These are phyloP conservation scores for Rhizopus microsporus DNA, from an alignment of 371 early-diverging fungal species.

Conservation along the genomic window DNA sequence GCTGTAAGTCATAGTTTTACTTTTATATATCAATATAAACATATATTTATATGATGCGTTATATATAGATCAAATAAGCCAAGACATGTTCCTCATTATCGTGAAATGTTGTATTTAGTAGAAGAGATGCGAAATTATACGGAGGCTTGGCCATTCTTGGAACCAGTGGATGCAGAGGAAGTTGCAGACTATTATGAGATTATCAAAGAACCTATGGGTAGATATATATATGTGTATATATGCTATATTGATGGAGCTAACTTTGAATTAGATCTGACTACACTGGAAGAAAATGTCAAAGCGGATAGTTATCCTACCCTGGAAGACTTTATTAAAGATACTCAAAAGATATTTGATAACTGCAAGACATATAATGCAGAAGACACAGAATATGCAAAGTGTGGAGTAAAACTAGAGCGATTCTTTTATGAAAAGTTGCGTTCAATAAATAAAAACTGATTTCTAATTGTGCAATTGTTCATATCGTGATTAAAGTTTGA, in stretches of 20 bases:
- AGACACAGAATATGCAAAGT: slow-evolving; percentile 66
- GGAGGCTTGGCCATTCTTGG: slow-evolving; percentile 96
- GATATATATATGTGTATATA: not conserved
- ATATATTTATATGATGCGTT: too few species aligned
- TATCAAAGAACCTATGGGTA: slow-evolving; percentile 99
- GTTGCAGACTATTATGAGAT: slow-evolving; percentile 97
- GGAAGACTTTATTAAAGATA: slow-evolving; percentile 43
- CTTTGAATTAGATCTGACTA: slow-evolving; percentile 52
- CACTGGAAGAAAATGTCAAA: slow-evolving; percentile 60
- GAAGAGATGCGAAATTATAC: slow-evolving; percentile 77
- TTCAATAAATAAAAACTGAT: slow-evolving; percentile 7
- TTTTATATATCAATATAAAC: not conserved
- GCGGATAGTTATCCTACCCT: slow-evolving; percentile 44
- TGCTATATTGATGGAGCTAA: not conserved
- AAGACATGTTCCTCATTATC: slow-evolving; percentile 58
- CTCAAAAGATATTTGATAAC: slow-evolving; percentile 41
- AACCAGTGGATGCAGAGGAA: slow-evolving; percentile 91
- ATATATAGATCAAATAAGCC: slow-evolving; percentile 53
- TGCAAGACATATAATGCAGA: slow-evolving; percentile 69
- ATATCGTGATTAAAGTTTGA: too few species aligned
- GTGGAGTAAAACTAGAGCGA: slow-evolving; percentile 56
- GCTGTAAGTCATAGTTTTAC: slow-evolving; percentile 28
- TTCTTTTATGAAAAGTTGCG: slow-evolving; percentile 47
- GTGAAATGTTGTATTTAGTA: slow-evolving; percentile 74
- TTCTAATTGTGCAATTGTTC: not conserved